Conservation (phyloP, 2,329 filamentous ascomycete genomes). For the Stemphylium vesicarium region DNA sequence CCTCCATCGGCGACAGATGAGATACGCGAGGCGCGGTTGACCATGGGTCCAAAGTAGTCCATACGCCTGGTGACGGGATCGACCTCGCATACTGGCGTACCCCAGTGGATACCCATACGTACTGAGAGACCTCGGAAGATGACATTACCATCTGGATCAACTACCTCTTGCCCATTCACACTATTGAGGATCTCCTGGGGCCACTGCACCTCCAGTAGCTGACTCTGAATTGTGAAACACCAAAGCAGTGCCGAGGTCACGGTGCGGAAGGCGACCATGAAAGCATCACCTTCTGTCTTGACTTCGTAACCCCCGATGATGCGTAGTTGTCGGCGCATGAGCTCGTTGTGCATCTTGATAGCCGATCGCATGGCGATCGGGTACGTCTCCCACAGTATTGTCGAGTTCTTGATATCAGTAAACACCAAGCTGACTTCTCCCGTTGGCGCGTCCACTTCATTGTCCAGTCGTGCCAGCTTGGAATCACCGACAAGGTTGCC, state of each 20-base stretch:
- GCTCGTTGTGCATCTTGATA: conserved; percentile 96
- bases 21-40: conserved; percentile 94
- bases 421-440: conserved; percentile 94
- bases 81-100: conserved; percentile 89
- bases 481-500: conserved; percentile 74
- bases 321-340: conserved; percentile 91
- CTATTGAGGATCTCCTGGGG: conserved; percentile 90
- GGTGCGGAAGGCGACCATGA: conserved; percentile 98
- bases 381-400: conserved; percentile 93
- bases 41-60: conserved; percentile 99
- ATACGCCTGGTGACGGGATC: conserved; percentile 97
- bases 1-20: conserved; percentile 94
- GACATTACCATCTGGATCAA: conserved; percentile 81
- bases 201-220: conserved; percentile 89
- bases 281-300: conserved; percentile 99
- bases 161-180: conserved; percentile 79
- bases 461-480: conserved; percentile 82
- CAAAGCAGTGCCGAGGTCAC: conserved; percentile 93
- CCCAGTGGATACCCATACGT: conserved; percentile 97
- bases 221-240: conserved; percentile 93
- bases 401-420: conserved; percentile 99
- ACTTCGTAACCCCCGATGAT: conserved; percentile 97
- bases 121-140: conserved; percentile 96
- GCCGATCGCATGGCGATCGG: conserved; percentile 94
- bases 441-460: conserved; percentile 88